phyloP scores from a whole-genome alignment of 139 green algal genomes.

The Auxenochlorella protothecoides region DNA sequence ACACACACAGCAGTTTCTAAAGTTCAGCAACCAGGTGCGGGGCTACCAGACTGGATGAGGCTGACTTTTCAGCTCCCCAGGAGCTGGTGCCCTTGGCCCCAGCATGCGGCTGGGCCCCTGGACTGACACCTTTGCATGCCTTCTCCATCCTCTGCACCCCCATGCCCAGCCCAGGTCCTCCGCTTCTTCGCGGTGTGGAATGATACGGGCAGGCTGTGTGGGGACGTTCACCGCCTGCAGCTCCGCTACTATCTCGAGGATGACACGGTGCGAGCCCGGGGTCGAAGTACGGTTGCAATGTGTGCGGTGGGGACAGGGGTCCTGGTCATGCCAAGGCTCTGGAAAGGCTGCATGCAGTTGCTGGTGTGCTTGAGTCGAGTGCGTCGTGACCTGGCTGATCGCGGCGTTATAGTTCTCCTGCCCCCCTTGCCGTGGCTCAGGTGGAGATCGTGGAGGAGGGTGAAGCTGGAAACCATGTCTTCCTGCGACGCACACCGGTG shows the following conservation, averaged over 20 bases:
- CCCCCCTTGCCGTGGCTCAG: neutral
- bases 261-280: conserved; percentile 37
- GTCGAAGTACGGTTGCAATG: too few relatives aligned
- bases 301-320: too few relatives aligned
- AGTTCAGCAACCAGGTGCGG: conserved; percentile 6
- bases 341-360: too few relatives aligned
- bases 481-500: neutral
- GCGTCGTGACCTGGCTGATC: too few relatives aligned
- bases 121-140: too few relatives aligned
- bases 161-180: conserved; percentile 42
- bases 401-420: too few relatives aligned
- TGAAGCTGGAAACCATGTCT: conserved; percentile 4
- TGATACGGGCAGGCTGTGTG: conserved; percentile 57
- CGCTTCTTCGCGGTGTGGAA: conserved; percentile 86
- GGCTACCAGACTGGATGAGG: neutral
- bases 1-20: conserved; percentile 62
- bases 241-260: conserved; percentile 90
- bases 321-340: too few relatives aligned
- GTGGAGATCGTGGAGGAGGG: conserved; percentile 78
- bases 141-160: too few relatives aligned
- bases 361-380: too few relatives aligned
- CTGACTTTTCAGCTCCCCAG: too few relatives aligned
- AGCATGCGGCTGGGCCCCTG: too few relatives aligned
- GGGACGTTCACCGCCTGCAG: conserved; percentile 71
- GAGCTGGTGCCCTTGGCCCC: too few relatives aligned